These are phyloP conservation scores for Chlamydomonas reinhardtii DNA, from an alignment of 163 green algal genomes.

Conservation along the genomic window DNA sequence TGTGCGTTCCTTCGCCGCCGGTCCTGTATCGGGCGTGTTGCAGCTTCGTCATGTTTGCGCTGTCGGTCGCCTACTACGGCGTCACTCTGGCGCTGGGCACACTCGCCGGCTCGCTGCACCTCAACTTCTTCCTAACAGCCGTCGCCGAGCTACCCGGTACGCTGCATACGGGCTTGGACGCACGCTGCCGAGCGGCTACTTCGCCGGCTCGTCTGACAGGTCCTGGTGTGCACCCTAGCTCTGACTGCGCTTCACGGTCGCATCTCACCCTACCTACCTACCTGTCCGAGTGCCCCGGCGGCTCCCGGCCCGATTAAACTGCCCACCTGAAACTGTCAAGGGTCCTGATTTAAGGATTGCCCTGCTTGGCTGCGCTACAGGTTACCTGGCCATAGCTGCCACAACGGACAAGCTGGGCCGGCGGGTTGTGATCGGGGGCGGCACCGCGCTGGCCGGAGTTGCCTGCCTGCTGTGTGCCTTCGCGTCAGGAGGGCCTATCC, in stretches of 20 bases:
- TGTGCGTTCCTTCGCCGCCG: too few relatives aligned
- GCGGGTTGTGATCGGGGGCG: not conserved
- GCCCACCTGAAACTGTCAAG: too few relatives aligned
- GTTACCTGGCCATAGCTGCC: conserved; percentile 21
- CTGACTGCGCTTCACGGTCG: too few relatives aligned
- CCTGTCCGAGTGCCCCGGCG: too few relatives aligned
- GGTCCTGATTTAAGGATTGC: too few relatives aligned
- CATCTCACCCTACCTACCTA: too few relatives aligned
- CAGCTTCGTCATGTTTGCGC: conserved; percentile 21
- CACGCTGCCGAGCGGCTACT: too few relatives aligned
- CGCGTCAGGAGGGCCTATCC: not conserved
- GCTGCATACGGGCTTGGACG: not conserved
- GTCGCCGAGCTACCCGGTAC: not conserved
- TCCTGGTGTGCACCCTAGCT: too few relatives aligned
- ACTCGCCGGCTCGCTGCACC: conserved; percentile 26
- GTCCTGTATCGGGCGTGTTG: too few relatives aligned
- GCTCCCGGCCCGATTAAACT: too few relatives aligned
- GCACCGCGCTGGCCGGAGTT: conserved; percentile 34
- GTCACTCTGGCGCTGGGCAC: conserved; percentile 42
- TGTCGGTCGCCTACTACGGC: conserved; percentile 42
- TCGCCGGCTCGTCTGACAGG: too few relatives aligned
- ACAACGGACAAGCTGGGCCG: conserved; percentile 31
- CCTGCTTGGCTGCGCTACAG: not conserved
- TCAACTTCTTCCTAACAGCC: conserved; percentile 34
- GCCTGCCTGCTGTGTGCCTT: conserved; percentile 22